Base-by-base conservation (phyloP, 1,284 basidiomycete genomes). In the Retiboletus fuscus region DNA sequence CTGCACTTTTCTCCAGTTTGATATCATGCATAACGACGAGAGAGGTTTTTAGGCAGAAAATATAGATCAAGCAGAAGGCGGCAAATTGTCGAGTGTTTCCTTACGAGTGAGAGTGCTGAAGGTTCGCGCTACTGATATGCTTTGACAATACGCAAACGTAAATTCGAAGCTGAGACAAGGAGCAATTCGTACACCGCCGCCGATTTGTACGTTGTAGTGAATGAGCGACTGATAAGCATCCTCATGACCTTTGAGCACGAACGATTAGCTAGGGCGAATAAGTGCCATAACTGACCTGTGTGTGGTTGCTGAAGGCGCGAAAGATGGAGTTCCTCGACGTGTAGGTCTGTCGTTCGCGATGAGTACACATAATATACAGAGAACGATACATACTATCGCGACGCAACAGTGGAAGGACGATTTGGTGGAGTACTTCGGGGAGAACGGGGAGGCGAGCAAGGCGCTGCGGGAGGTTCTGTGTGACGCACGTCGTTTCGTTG, bases 131-230 rank as follows among this genome's bases (percentile, higher is more conserved):
- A 87, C 63, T 90, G 87, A 74, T 88, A 92, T 58, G 34, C 34
- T 34, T 34, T 34, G 34, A 34, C 34, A 34, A 8, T 8, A 34
- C 34, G 34, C 5, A 8, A 83, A 26, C 91, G 89, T 46, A 87
- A 81, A 80, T 93, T 93, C 41, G 95, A 95, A 1, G 94, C 94
- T 3, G 88, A 81, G 22, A 97, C 88, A 57, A 98, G 87, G 13
- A 92, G 83, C 0, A 84, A 78, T 79, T 96, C 95, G 79, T 98
- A 98, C 68, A 92, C 88, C 28, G 88, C 83, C 0, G 92, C 86
- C 26, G 91, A 87, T 70, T 91, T 90, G 81, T 93, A 88, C 57
- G 89, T 88, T 0, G 95, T 95, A 26, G 95, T 94, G 82, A 97
- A 97, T 0, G 91, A 89, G 3, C 4, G 89, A 85, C 76, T 94